Conservation (phyloP, 495 filamentous ascomycete genomes). For the Penicillium subrubescens region DNA sequence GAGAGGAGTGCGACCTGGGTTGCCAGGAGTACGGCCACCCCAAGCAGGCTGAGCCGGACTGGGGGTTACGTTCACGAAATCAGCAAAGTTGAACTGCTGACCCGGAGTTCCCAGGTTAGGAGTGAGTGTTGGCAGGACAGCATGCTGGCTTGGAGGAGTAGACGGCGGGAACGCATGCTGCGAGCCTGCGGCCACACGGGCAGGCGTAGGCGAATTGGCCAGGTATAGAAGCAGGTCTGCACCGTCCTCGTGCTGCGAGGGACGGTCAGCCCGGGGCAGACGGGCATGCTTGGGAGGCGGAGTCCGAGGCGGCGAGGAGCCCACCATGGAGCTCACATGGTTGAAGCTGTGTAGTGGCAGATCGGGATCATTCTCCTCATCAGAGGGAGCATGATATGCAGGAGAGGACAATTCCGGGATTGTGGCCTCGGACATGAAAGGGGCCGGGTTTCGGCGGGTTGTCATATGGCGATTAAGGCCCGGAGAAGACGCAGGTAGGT, state of each 20-base stretch:
- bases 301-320: constrained; percentile 79
- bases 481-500: constrained; percentile 81
- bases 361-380: constrained; percentile 75
- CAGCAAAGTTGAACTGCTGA: constrained; percentile 87
- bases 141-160: constrained; percentile 80
- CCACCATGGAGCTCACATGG: constrained; percentile 53
- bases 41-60: constrained; percentile 87
- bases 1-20: constrained; percentile 60
- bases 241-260: constrained; percentile 69
- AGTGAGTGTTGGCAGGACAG: constrained; percentile 63
- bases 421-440: constrained; percentile 74
- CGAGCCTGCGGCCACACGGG: constrained; percentile 46
- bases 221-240: constrained; percentile 91
- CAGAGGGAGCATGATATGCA: constrained; percentile 63
- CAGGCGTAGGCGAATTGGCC: constrained; percentile 88
- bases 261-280: constrained; percentile 46
- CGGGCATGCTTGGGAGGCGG: constrained; percentile 70
- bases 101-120: constrained; percentile 63
- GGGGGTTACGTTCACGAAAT: constrained; percentile 96
- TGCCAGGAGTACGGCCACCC: constrained; percentile 60
- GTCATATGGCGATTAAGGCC: constrained; percentile 43
- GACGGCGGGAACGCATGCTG: constrained; percentile 69
- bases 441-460: constrained; percentile 55
- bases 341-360: constrained; percentile 78
- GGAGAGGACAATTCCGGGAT: constrained; percentile 63